Base-by-base conservation (phyloP, 2,329 filamentous ascomycete species). In the Sclerotinia minor region DNA sequence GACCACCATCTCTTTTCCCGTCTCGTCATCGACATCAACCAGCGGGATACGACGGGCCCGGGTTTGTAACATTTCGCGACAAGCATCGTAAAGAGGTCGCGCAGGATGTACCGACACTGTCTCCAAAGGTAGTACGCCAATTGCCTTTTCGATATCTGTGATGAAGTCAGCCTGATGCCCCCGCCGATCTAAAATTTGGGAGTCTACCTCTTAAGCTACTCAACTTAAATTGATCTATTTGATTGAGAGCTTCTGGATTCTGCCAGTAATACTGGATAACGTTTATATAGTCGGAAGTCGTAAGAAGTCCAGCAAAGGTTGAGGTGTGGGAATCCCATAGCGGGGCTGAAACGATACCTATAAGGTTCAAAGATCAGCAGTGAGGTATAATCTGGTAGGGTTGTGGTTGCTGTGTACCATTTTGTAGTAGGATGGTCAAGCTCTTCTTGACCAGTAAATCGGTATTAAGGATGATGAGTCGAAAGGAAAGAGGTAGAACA, bases 241-340 rank as follows among this genome's bases (percentile, higher is more conserved):
- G 89, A 72, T 89, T 88, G 70, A 98, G 86, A 68, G 94, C 91
- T 73, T 96, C 92, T 2, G 94, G 95, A 74, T 95, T 96, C 79
- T 98, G 94, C 84, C 93, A 97, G 83, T 99, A 98, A 80, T 99
- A 99, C 79, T 98, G 94, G 52, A 99, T 96, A 68, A 99, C 90
- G 77, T 99, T 99, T 81, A 99, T 96, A 79, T 95, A 99, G 80
- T 99, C 95, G 70, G 93, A 96, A 71, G 93, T 95, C 38, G 95
- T 99, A 72, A 99, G 84, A 60, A 99, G 86, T 50, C 95, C 95
- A 52, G 94, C 95, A 79, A 98, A 99, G 47, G 91, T 92, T 35
- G 94, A 96, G 5, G 89, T 92, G 72, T 91, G 90, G 35, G 94
- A 97, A 79, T 99, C 94, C 95, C 95, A 99, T 72, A 99, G 83